Evolutionary conservation across 2,329 filamentous ascomycete genomes (phyloP).

Genomic region (Gaeumannomyces sp.): DNA sequence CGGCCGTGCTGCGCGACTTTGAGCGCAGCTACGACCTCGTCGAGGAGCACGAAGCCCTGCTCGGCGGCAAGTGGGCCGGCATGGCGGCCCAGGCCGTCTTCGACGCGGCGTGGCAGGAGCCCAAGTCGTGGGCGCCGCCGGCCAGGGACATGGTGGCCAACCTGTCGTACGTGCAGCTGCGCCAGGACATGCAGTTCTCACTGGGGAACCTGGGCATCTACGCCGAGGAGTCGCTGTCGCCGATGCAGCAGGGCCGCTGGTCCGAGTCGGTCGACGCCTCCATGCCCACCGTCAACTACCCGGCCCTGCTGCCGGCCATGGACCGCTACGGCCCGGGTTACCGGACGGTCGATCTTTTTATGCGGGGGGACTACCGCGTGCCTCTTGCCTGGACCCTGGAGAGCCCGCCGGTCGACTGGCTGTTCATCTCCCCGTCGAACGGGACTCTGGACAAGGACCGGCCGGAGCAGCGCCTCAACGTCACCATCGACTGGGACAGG

Average conservation of each 20-base stretch:
- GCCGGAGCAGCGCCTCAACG: constrained; percentile 36
- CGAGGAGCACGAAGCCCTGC: constrained; percentile 47
- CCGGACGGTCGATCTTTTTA: constrained; percentile 60
- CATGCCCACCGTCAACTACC: constrained; percentile 29
- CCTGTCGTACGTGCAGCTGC: constrained; percentile 52
- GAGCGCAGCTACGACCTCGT: constrained; percentile 52
- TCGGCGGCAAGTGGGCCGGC: constrained; percentile 57
- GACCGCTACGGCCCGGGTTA: constrained; percentile 50
- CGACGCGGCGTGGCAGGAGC: constrained; percentile 59
- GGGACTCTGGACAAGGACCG: constrained; percentile 20
- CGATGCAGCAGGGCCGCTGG: constrained; percentile 60
- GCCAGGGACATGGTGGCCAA: constrained; percentile 63
- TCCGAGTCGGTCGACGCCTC: constrained; percentile 51
- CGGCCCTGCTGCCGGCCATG: constrained; percentile 36
- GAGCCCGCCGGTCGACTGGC: constrained; percentile 37
- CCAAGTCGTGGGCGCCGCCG: constrained; percentile 62
- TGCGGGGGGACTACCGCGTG: constrained; percentile 50
- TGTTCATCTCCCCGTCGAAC: constrained; percentile 42
- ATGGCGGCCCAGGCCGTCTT: constrained; percentile 54
- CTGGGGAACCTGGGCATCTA: constrained; percentile 59
- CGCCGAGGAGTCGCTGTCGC: constrained; percentile 60
- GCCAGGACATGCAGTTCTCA: constrained; percentile 41
- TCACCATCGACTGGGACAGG: constrained; percentile 50
- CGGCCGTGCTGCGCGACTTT: constrained; percentile 46
- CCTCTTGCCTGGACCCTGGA: constrained; percentile 24